These are phyloP conservation scores for Terfezia claveryi DNA, from an alignment of 495 filamentous ascomycete species.

Conservation along the genomic window DNA sequence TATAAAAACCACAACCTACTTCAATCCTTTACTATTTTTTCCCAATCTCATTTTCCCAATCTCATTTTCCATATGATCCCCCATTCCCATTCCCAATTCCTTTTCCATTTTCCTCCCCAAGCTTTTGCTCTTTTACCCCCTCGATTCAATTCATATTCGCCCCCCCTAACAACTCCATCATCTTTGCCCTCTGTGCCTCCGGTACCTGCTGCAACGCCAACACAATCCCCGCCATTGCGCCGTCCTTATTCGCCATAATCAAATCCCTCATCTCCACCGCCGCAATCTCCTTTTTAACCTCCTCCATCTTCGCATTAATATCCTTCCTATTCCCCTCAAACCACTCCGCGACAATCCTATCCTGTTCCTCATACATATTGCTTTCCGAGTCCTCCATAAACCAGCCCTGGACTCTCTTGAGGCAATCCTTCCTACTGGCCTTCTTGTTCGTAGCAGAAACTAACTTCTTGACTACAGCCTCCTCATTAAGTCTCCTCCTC, in stretches of 20 bases:
- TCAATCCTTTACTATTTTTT: too few species aligned
- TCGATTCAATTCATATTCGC: not conserved
- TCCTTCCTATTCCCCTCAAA: constrained; percentile 86
- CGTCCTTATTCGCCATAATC: not conserved
- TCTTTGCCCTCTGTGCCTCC: not conserved
- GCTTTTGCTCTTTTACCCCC: too few species aligned
- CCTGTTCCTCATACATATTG: constrained; percentile 41
- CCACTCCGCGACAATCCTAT: constrained; percentile 75
- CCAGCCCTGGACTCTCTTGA: constrained; percentile 15
- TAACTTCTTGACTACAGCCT: constrained; percentile 83
- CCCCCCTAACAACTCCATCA: not conserved
- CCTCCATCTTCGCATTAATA: constrained; percentile 57
- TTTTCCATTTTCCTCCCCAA: too few species aligned
- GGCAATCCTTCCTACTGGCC: constrained; percentile 23
- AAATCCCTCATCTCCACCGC: not conserved
- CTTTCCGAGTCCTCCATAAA: constrained; percentile 13
- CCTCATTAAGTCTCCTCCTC: constrained; percentile 86
- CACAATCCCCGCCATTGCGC: not conserved
- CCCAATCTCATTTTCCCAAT: too few species aligned
- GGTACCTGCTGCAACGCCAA: not conserved
- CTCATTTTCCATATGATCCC: too few species aligned
- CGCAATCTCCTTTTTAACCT: constrained; percentile 43
- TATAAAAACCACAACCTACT: too few species aligned
- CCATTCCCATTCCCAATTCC: too few species aligned
- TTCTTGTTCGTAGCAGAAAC: constrained; percentile 28